Base-by-base conservation (phyloP, 2,329 filamentous ascomycete genomes). In the Sclerotinia nivalis region DNA sequence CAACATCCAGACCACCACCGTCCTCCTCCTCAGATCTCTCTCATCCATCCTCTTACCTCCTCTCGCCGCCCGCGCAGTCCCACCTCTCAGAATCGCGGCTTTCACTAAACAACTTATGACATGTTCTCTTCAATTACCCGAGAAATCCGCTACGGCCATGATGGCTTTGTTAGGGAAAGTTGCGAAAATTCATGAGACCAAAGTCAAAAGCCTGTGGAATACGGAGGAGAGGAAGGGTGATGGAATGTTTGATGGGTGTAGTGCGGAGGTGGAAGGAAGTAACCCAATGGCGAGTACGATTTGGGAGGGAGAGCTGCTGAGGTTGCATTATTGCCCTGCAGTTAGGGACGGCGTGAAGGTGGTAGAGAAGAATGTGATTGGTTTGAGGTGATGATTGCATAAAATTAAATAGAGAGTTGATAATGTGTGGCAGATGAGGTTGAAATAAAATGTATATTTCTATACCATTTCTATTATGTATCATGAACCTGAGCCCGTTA, bases 161-260 rank as follows among this genome's bases (percentile, higher is more conserved):
- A 83, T 97, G 6, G 90, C 90, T 2, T 83, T 99, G 40, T 81
- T 98, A 56, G 87, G 87, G 66, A 91, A 94, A 75, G 88, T 98
- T 2, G 88, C 91, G 0, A 92, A 92, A 80, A 89, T 90, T 2
- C 93, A 99, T 79, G 89, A 89, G 61, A 90, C 89, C 75, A 96
- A 95, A 80, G 87, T 98, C 56, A 87, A 87, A 50, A 88, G 90
- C n/a, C 81, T 99, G 71, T 99, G 96, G 95, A 89, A 96, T 76
- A 97, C 93, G 0, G 95, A 98, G 79, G 96, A 98, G 83, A 86
- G 95, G 64, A 91, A 92, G 79, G 95, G 95, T 9, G 95, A 98
- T 78, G 96, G 96, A 2, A 87, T 90, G 0, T 98, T 92, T 77
- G 91, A 94, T 80, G 85, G 93, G 0, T 80, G 90, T 56, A 88